phyloP scores from a whole-genome alignment of 2,329 filamentous ascomycete species.

The Tolypocladium nubicola region DNA sequence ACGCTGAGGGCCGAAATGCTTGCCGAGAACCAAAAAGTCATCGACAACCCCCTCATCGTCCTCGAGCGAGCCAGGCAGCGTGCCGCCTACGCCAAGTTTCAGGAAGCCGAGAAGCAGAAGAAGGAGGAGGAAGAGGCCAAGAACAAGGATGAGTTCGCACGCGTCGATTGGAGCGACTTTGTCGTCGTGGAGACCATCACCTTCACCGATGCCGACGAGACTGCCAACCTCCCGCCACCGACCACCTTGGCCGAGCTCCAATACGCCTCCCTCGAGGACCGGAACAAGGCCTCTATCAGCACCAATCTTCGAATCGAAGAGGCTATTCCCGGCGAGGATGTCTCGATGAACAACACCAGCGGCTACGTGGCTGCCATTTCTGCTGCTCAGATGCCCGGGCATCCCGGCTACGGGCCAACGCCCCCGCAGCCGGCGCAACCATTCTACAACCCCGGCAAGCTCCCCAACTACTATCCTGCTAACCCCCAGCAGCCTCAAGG shows the following conservation, averaged over 20 bases:
- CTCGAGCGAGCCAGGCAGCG: conserved; percentile 73
- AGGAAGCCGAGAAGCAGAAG: conserved; percentile 76
- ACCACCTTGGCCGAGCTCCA: conserved; percentile 86
- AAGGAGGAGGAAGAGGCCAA: conserved; percentile 81
- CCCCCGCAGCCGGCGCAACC: conserved; percentile 21
- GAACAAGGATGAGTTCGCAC: conserved; percentile 63
- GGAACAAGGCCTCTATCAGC: conserved; percentile 78
- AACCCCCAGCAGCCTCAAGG: conserved; percentile 18
- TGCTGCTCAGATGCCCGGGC: conserved; percentile 25
- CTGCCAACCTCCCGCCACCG: conserved; percentile 75
- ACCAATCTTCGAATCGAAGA: conserved; percentile 84
- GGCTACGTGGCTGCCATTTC: neutral
- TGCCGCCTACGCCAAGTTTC: conserved; percentile 76
- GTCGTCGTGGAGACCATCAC: conserved; percentile 89
- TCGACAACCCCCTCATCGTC: conserved; percentile 69
- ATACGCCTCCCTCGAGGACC: conserved; percentile 88
- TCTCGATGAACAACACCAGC: conserved; percentile 34
- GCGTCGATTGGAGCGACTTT: conserved; percentile 98
- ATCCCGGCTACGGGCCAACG: conserved; percentile 29
- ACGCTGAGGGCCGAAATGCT: conserved; percentile 64
- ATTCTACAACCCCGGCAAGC: conserved; percentile 20
- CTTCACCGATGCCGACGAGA: conserved; percentile 83
- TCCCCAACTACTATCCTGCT: conserved; percentile 19
- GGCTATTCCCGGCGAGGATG: conserved; percentile 71
- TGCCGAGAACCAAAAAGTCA: conserved; percentile 61